These are phyloP conservation scores for Colletotrichum sp. DNA, from an alignment of 2,329 filamentous ascomycete species.

Conservation along the genomic window DNA sequence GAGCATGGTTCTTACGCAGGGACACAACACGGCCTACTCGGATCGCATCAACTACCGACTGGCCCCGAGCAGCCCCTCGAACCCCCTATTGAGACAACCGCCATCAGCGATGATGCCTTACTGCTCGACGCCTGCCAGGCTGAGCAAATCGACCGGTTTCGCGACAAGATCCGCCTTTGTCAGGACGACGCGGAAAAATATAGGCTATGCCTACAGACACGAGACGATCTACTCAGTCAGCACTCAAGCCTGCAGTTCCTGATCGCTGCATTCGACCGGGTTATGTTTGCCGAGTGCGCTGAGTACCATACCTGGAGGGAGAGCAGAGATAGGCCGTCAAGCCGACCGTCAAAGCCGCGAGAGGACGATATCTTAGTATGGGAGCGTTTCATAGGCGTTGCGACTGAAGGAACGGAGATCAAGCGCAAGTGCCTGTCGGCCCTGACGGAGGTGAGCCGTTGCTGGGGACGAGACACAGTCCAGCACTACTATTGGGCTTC, in stretches of 20 bases:
- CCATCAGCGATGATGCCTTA: background rate
- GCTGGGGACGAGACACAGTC: background rate
- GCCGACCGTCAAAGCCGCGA: background rate
- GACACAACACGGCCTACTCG: background rate
- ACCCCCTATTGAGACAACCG: background rate
- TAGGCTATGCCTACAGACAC: background rate
- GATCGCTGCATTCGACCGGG: background rate
- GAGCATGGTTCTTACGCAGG: background rate
- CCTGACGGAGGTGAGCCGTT: background rate
- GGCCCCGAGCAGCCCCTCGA: background rate
- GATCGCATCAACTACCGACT: background rate
- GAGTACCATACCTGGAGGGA: background rate
- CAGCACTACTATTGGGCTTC: slow-evolving; percentile 15
- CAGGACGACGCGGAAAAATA: background rate
- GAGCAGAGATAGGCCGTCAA: background rate
- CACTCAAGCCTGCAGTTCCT: background rate
- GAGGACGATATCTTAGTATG: background rate
- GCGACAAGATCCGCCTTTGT: background rate
- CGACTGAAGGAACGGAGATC: background rate
- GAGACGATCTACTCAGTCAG: background rate
- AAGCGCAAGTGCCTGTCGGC: background rate
- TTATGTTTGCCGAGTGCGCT: background rate
- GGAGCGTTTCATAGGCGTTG: background rate
- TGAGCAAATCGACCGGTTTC: background rate
- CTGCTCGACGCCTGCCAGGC: background rate